Evolutionary conservation across 345 rosid species (phyloP), one percentile per base, ranked within the genome.

Genomic region (Turritis glabra): DNA sequence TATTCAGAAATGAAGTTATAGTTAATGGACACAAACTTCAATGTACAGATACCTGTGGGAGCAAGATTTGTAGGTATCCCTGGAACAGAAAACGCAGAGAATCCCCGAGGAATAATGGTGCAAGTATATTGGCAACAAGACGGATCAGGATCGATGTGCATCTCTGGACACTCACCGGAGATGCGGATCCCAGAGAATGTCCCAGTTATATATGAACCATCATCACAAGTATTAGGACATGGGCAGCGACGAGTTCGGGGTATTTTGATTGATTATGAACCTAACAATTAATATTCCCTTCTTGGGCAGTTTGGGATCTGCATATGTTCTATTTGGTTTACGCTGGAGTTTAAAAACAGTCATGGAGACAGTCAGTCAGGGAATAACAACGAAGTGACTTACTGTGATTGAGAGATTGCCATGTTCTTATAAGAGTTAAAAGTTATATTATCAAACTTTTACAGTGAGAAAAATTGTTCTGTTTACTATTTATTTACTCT

Each of bases 91-190:
- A 76, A 87, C 3, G 48, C 48, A 0, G 92, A 84, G 77, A 82
- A 87, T 75, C 93, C 93, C 0, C 55, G 85, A 67, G 97, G 91
- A 30, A 17, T 82, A 12, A 95, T 90, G 97, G 97, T 91, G 33
- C 93, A 91, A 87, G 97, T 91, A 7, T 85, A 86, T 80, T 91
- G 96, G 96, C 82, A 82, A 67, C 93, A 92, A 80, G 99, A 95
- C 55, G 97, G 85, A 25, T 65, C 88, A 0, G 97, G 97, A 10
- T 60, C 86, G 13, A 90, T 91, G 74, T 87, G 96, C 84, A 89
- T 87, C 69, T 86, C 93, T 5, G 89, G 96, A 33, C 89, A 90
- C 72, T 90, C 97, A 0, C 44, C 77, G 5, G 97, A 91, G 57
- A 76, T 69, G 57, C 19, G 7, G 14, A 33, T 76, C 18, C 79